A percentile compares a stretch with the other conserved stretches of the same genome.
These are phyloP conservation scores for Arctium lappa DNA, from an alignment of 129 eudicot species.

Conservation along the genomic window DNA sequence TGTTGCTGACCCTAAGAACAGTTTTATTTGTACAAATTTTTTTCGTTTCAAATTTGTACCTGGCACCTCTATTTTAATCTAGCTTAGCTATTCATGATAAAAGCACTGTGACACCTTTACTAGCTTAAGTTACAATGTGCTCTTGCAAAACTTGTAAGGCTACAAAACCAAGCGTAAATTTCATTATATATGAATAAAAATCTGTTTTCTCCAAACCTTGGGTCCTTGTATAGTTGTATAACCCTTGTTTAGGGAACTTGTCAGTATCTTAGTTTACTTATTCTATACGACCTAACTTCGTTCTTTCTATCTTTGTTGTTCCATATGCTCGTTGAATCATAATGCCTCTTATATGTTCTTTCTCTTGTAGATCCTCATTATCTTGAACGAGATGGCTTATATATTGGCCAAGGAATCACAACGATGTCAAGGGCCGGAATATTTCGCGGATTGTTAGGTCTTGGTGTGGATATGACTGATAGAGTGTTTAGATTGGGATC, in stretches of 20 bases:
- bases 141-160: neutral
- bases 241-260: neutral
- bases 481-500: slow-evolving; percentile 76
- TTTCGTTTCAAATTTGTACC: neutral
- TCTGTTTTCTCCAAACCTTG: neutral
- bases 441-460: slow-evolving; percentile 72
- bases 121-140: neutral
- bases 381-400: slow-evolving; percentile 74
- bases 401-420: slow-evolving; percentile 87
- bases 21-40: neutral
- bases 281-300: neutral
- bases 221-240: neutral
- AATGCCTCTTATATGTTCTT: neutral
- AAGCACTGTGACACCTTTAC: neutral
- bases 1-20: neutral
- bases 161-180: neutral
- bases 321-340: neutral
- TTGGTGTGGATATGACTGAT: slow-evolving; percentile 73
- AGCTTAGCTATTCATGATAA: neutral
- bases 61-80: neutral
- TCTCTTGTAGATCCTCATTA: slow-evolving; percentile 71
- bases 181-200: neutral
- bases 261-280: neutral
- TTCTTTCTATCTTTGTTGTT: neutral
- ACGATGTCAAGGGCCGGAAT: slow-evolving; percentile 87